Evolutionary conservation across 2,329 filamentous ascomycete species (phyloP).

Genomic region (Aspergillus ibericus): DNA sequence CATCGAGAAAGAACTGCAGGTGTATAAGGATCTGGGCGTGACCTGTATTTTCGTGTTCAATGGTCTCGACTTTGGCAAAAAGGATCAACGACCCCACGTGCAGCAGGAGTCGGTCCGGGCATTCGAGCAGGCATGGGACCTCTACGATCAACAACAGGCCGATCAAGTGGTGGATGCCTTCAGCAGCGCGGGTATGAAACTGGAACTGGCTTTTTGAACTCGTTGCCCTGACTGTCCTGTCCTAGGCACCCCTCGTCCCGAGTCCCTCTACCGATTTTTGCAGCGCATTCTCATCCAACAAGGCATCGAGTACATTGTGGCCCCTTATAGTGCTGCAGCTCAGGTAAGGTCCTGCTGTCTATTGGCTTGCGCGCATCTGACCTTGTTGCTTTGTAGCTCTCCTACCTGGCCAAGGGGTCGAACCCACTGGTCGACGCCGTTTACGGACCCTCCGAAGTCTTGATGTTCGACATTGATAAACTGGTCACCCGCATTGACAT

Average conservation of each 20-base stretch:
- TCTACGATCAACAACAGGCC: slow-evolving; percentile 80
- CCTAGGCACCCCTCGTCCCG: slow-evolving; percentile 67
- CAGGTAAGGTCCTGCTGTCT: slow-evolving; percentile 60
- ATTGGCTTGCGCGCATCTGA: slow-evolving; percentile 1
- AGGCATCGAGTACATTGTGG: slow-evolving; percentile 73
- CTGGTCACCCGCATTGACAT: slow-evolving; percentile 59
- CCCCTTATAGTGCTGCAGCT: slow-evolving; percentile 83
- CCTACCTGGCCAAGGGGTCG: slow-evolving; percentile 72
- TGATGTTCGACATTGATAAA: slow-evolving; percentile 81
- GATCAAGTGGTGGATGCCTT: slow-evolving; percentile 83
- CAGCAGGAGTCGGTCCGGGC: slow-evolving; percentile 65
- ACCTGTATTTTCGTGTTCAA: slow-evolving; percentile 90
- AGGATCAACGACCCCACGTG: slow-evolving; percentile 63
- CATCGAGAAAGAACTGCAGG: slow-evolving; percentile 73
- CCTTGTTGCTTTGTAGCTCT: slow-evolving; percentile 50
- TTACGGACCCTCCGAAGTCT: slow-evolving; percentile 79
- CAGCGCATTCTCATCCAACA: slow-evolving; percentile 71
- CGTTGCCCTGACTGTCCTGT: slow-evolving; percentile 28
- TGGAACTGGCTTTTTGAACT: not conserved
- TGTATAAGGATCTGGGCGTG: slow-evolving; percentile 68
- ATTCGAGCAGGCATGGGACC: slow-evolving; percentile 77
- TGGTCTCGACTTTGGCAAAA: slow-evolving; percentile 75
- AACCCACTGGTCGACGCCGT: slow-evolving; percentile 70
- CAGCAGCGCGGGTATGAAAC: slow-evolving; percentile 68
- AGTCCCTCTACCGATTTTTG: slow-evolving; percentile 73